Evolutionary conservation across 2,329 filamentous ascomycete species (phyloP), one percentile per base, ranked within the genome.

Genomic region (Xylariaceae sp.): DNA sequence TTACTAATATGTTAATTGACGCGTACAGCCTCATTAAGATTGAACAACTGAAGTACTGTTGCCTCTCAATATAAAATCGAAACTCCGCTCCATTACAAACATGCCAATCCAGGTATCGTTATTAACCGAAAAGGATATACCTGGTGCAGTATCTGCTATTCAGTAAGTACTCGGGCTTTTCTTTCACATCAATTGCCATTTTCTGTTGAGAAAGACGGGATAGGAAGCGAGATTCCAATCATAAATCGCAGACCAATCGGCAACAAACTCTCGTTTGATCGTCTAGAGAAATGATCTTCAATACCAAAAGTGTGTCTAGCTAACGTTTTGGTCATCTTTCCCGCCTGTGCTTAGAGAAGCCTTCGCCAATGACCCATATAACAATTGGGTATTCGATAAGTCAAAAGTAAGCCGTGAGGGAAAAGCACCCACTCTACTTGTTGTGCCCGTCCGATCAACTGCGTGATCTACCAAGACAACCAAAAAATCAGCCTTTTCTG

Each of bases 361-460:
- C 22, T 64, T 64, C 45, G 59, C 59, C 32, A 54, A 63, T 27
- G 61, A 64, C 40, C 61, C 61, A 12, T 64, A 64, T 48, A 63
- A 57, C 42, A 63, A 64, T 37, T 63, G 61, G 60, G 56, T 64
- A n/a, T 64, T 64, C 43, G 55, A 63, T 41, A 62, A 58, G 47
- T 54, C 58, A 25, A 58, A 49, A 43, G 61, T 63, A 56, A 44
- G 59, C n/a, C n/a, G n/a, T n/a, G n/a, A n/a, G 36, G 22, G 38
- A 16, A 16, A 35, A 29, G 22, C 17, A 17, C 6, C 27, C 36
- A 17, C n/a, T 21, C 22, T 20, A 22, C 38, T 29, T 42, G 22
- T 14, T 35, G 14, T 32, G 32, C 37, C 21, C 19, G 10, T 40
- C 29, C 29, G 29, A 20, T 22, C 10, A 34, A 21, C 12, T 37